A percentile compares a stretch with the other conserved stretches of the same genome.
phyloP scores from a whole-genome alignment of 306 rosid species.

The Alnus rubra region DNA sequence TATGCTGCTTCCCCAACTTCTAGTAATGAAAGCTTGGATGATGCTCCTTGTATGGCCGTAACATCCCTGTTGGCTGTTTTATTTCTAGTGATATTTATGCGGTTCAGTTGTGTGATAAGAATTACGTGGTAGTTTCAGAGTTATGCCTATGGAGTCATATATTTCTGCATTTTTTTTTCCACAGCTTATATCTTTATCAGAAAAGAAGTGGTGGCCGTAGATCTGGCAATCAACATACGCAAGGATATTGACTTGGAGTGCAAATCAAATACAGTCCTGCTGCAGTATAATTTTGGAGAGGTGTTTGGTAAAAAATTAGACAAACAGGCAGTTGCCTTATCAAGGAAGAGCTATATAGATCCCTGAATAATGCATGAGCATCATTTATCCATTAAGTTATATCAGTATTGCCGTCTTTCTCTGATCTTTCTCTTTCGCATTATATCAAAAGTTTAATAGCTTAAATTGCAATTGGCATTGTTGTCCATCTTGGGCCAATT shows the following conservation, averaged over 20 bases:
- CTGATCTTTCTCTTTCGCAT: conserved; percentile 24
- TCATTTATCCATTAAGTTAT: conserved; percentile 1
- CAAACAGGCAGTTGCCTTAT: conserved; percentile 10
- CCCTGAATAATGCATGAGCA: conserved; percentile 28
- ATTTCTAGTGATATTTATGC: neutral
- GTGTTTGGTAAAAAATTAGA: conserved; percentile 13
- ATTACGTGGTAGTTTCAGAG: neutral
- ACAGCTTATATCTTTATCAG: conserved; percentile 82
- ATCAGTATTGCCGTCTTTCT: conserved; percentile 13
- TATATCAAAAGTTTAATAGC: conserved; percentile 27
- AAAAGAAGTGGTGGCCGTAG: conserved; percentile 68
- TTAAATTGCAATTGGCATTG: conserved; percentile 28
- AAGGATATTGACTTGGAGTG: conserved; percentile 16
- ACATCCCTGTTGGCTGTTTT: neutral
- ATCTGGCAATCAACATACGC: neutral
- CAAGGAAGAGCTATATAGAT: conserved; percentile 26
- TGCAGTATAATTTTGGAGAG: conserved; percentile 14
- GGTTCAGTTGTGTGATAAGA: neutral
- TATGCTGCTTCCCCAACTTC: neutral
- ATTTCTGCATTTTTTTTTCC: conserved; percentile 36
- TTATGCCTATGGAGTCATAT: neutral
- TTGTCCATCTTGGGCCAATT: conserved; percentile 29
- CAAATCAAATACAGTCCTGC: conserved; percentile 18
- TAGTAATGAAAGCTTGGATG: neutral
- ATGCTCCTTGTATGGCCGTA: neutral